phyloP scores from a whole-genome alignment of 768 basidiomycete genomes.

The Artomyces pyxidatus region DNA sequence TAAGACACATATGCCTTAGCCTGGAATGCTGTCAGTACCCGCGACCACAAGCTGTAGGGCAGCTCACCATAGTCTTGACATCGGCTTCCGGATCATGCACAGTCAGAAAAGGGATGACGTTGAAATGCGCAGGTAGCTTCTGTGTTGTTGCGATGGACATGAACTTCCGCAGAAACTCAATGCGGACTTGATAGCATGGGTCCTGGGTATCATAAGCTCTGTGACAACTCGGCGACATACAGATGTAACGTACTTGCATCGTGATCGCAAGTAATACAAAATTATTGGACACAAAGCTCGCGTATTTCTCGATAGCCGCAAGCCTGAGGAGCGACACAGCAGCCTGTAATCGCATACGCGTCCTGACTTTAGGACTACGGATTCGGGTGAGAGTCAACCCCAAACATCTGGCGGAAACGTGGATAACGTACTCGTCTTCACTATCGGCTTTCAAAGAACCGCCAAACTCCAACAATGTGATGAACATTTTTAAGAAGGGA shows the following conservation, averaged over 20 bases:
- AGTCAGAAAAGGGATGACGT: conserved; percentile 80
- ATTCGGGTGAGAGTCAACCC: conserved; percentile 10
- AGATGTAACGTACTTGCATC: conserved; percentile 52
- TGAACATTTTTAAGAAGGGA: conserved; percentile 72
- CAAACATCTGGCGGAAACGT: neutral
- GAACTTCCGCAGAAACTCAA: conserved; percentile 69
- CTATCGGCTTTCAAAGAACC: conserved; percentile 58
- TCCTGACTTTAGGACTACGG: conserved; percentile 50
- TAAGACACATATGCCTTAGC: conserved; percentile 10
- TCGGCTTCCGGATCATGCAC: conserved; percentile 89
- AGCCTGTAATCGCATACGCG: conserved; percentile 79
- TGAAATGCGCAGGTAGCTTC: conserved; percentile 65
- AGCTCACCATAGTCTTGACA: conserved; percentile 53
- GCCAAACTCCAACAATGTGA: conserved; percentile 56
- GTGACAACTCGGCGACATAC: neutral
- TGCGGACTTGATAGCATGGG: conserved; percentile 79
- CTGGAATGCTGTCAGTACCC: neutral
- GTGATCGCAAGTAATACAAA: conserved; percentile 67
- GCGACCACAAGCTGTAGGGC: neutral
- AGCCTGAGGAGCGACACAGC: conserved; percentile 76
- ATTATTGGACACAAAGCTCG: conserved; percentile 44
- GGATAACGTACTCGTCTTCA: conserved; percentile 37
- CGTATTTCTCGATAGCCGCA: conserved; percentile 48
- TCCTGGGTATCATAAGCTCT: conserved; percentile 45
- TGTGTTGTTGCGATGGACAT: conserved; percentile 51